These are phyloP conservation scores for Acer yangbiense DNA, from an alignment of 345 rosid species.

Conservation along the genomic window DNA sequence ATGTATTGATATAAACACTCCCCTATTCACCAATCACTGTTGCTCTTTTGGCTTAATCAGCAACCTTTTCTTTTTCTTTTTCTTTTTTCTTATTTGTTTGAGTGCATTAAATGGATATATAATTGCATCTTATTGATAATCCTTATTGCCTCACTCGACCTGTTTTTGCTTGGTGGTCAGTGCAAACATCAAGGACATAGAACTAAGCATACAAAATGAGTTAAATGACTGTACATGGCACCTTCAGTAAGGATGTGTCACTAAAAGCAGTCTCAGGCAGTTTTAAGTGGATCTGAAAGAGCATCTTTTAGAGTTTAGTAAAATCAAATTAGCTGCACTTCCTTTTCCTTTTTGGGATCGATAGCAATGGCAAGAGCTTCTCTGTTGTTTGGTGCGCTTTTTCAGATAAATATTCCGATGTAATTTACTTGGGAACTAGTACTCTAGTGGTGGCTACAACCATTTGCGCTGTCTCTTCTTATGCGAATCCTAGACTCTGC, in stretches of 20 bases:
- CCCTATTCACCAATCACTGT: not conserved
- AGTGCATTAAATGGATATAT: not conserved
- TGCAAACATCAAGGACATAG: not conserved
- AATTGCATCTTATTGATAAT: not conserved
- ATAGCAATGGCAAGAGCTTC: not conserved
- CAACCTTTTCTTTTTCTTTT: not conserved
- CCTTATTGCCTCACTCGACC: not conserved
- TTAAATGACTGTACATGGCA: not conserved
- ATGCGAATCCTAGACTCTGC: not conserved
- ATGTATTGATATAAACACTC: not conserved
- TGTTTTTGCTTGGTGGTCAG: not conserved
- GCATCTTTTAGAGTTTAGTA: not conserved
- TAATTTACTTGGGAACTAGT: not conserved
- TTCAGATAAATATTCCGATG: not conserved
- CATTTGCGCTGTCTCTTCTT: not conserved
- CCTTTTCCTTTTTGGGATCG: slow-evolving; percentile 1
- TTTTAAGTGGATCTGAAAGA: slow-evolving; percentile 6
- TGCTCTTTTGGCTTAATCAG: not conserved
- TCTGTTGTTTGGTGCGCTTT: slow-evolving; percentile 6
- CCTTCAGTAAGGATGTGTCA: not conserved
- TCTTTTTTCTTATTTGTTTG: not conserved
- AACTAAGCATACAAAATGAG: not conserved
- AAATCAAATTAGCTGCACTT: not conserved
- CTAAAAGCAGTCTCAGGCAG: not conserved
- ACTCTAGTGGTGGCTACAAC: not conserved